A percentile compares a stretch with the other conserved stretches of the same genome.
Evolutionary conservation across 139 green algal genomes (phyloP).

Genomic region (Volvox africanus): DNA sequence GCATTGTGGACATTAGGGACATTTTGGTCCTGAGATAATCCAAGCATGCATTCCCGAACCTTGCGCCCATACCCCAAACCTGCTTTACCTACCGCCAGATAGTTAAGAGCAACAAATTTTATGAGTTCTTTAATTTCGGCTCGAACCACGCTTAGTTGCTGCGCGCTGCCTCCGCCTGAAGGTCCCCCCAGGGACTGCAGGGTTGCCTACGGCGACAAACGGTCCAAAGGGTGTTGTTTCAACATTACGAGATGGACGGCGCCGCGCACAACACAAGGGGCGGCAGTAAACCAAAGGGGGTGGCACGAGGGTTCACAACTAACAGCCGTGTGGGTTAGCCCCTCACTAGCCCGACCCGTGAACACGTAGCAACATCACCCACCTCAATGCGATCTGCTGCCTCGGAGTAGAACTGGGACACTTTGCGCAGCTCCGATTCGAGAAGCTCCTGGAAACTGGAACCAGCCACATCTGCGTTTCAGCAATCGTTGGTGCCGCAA

Average conservation of each 20-base stretch:
- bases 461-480: neutral
- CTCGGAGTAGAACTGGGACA: slow-evolving; percentile 45
- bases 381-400: slow-evolving; percentile 17
- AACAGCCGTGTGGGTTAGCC: no score
- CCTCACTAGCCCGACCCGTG: no score
- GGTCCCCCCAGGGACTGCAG: neutral
- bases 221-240: no score
- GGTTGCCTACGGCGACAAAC: neutral
- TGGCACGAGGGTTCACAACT: no score
- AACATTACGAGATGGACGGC: no score
- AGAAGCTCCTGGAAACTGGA: slow-evolving; percentile 22
- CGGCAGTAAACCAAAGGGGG: no score
- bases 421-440: slow-evolving; percentile 13
- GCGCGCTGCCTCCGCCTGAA: neutral
- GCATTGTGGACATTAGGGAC: no score
- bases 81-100: slow-evolving; percentile 76
- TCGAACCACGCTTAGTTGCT: slow-evolving; percentile 62
- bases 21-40: no score
- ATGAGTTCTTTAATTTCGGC: slow-evolving; percentile 62
- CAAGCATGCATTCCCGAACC: no score
- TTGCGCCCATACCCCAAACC: neutral
- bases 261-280: no score
- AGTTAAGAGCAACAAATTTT: slow-evolving; percentile 90
- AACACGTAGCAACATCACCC: neutral
- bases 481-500: no score